Percentiles rank a stretch among this genome's conserved stretches.
phyloP scores from a whole-genome alignment of 2,329 filamentous ascomycete species.

The Stenocarpella maydis region DNA sequence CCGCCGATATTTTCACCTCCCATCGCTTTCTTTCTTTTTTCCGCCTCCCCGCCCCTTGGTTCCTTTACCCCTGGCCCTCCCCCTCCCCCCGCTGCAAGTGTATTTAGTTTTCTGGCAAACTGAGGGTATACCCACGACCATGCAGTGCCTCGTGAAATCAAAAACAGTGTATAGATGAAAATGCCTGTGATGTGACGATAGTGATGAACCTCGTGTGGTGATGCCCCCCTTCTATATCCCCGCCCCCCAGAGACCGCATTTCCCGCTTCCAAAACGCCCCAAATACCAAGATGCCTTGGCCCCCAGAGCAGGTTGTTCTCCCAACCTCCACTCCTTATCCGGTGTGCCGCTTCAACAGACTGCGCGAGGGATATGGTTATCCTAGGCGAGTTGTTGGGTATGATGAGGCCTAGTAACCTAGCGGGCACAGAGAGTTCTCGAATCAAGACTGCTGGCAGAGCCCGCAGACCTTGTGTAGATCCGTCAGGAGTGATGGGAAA shows the following conservation, averaged over 20 bases:
- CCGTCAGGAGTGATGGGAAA: neutral
- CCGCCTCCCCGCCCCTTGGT: neutral
- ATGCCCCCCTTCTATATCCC: constrained; percentile 1
- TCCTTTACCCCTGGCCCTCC: neutral
- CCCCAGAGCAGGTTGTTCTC: neutral
- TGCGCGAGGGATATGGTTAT: neutral
- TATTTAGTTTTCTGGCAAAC: constrained; percentile 1
- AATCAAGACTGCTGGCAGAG: neutral
- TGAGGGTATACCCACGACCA: constrained; percentile 17
- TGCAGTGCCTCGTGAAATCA: constrained; percentile 14
- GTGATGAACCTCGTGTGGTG: neutral
- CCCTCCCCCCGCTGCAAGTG: neutral
- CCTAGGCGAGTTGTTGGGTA: neutral
- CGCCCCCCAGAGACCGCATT: neutral
- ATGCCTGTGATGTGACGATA: constrained; percentile 18
- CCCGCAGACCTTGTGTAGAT: neutral
- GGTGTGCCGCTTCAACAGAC: neutral
- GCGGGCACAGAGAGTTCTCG: neutral
- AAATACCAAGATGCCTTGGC: constrained; percentile 12
- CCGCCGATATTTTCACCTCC: neutral
- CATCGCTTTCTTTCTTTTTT: neutral
- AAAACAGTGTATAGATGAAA: constrained; percentile 17
- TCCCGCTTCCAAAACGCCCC: constrained; percentile 19
- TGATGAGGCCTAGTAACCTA: neutral
- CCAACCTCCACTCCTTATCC: neutral